These are phyloP conservation scores for Tricholomella constricta DNA, from an alignment of 768 basidiomycete genomes.

Conservation along the genomic window DNA sequence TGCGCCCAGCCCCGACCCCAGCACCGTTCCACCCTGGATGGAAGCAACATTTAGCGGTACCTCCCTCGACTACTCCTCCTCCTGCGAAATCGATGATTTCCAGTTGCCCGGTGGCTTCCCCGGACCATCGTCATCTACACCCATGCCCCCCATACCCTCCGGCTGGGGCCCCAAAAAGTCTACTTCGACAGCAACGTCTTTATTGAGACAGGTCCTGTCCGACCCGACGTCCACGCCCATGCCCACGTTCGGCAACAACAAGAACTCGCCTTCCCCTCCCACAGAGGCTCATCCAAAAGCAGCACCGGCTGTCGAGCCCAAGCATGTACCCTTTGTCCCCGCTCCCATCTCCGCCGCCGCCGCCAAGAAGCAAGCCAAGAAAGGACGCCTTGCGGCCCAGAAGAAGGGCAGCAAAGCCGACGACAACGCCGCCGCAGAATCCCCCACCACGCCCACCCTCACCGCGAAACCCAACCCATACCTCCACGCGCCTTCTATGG, in stretches of 20 bases:
- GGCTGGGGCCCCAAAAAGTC: slow-evolving; percentile 15
- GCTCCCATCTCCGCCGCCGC: slow-evolving; percentile 12
- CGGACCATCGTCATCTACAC: background rate
- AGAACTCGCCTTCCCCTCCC: slow-evolving; percentile 5
- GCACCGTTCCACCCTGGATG: slow-evolving; percentile 7
- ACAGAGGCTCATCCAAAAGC: slow-evolving; percentile 1
- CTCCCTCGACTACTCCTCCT: background rate
- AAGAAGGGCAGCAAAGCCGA: slow-evolving; percentile 23
- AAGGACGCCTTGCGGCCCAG: slow-evolving; percentile 28
- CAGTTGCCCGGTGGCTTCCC: background rate
- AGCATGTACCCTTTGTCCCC: slow-evolving; percentile 4
- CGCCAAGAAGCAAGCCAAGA: slow-evolving; percentile 33
- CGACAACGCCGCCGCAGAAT: slow-evolving; percentile 11
- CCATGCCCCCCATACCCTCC: slow-evolving; percentile 15
- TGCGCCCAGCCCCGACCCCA: slow-evolving; percentile 3
- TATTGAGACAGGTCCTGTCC: slow-evolving; percentile 16
- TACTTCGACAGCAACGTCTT: slow-evolving; percentile 5
- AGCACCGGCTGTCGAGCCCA: background rate
- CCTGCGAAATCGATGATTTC: slow-evolving; percentile 8
- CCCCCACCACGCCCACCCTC: slow-evolving; percentile 14
- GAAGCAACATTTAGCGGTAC: background rate
- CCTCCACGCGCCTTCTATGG: slow-evolving; percentile 7
- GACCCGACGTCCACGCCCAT: background rate
- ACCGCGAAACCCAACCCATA: slow-evolving; percentile 8
- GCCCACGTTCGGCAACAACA: slow-evolving; percentile 8